Evolutionary conservation across 805 yeast genomes (phyloP), one percentile per base, ranked within the genome.

Genomic region (Candida caryicola): DNA sequence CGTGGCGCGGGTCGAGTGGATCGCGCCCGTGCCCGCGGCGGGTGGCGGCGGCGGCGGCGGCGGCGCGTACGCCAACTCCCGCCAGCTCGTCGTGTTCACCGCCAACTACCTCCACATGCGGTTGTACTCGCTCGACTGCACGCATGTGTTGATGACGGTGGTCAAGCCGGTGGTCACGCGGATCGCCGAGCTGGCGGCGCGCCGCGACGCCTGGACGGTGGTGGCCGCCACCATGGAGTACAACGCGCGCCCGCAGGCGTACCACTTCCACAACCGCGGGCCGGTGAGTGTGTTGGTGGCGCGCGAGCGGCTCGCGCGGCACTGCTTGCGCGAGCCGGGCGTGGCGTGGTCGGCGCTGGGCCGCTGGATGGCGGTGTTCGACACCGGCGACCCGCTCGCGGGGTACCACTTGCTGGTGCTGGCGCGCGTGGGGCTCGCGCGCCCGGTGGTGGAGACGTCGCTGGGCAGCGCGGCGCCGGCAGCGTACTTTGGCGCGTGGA

Each of bases 71-170:
- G 18, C 34, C 12, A 64, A 67, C 41, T 48, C 59, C 23, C 57
- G 55, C 25, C 71, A 68, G 41, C 29, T 69, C 16, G 54, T 59
- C 3, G 46, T 67, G 4, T 66, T 55, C 41, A 52, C 68, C 8
- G 49, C 50, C 19, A 38, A 47, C 17, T 35, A 47, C 16, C 48
- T 68, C 8, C 55, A 57, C 23, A 52, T 55, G 10, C 60, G 59
- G 32, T 49, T 67, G 8, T 69, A 64, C 41, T 67, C 73, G 1
- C 41, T 69, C 3, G 66, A 65, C 40, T 60, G 67, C 38, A 54
- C 66, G 0, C 60, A 57, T 29, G 41, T 62, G 9, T 40, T 64
- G 4, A 52, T 59, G 39, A 59, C 60, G 6, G 42, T 69, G 1
- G 51, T 61, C 23, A 64, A 64, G 39, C 74, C 74, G 1, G 35